Conservation (phyloP, 2,329 filamentous ascomycete species). For the Claviceps spartinae region DNA sequence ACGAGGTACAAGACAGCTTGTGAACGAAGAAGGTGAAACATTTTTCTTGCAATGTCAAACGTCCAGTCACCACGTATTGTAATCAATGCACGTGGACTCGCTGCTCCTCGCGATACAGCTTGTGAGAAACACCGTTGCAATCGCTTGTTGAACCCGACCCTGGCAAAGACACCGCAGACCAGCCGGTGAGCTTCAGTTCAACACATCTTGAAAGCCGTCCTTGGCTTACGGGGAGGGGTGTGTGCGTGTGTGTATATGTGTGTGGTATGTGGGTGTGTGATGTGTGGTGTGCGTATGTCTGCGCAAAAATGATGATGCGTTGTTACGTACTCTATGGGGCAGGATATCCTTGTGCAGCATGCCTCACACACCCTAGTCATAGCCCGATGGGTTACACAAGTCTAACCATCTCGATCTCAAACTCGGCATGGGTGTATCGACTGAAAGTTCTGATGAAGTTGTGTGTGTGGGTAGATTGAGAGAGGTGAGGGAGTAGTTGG, state of each 20-base stretch:
- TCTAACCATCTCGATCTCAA: background rate
- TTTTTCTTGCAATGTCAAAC: background rate
- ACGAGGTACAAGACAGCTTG: background rate
- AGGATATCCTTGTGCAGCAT: background rate
- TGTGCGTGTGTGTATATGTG: background rate
- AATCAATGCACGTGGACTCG: slow-evolving; percentile 1
- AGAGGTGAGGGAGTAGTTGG: background rate
- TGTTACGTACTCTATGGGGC: background rate
- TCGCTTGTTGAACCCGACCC: background rate
- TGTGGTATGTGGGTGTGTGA: background rate
- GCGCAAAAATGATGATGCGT: background rate
- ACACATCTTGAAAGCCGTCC: background rate
- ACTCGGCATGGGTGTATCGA: background rate
- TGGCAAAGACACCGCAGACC: background rate
- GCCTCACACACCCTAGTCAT: background rate
- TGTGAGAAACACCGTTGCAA: background rate
- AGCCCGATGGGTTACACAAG: background rate
- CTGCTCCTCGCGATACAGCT: slow-evolving; percentile 1
- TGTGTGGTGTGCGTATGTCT: background rate
- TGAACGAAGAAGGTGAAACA: slow-evolving; percentile 1
- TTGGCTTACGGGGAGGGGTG: background rate
- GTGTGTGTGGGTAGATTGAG: background rate
- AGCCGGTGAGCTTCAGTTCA: background rate
- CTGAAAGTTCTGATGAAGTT: background rate
- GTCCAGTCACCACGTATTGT: background rate